These are phyloP conservation scores for Paraphoma chrysanthemicola DNA, from an alignment of 2,329 filamentous ascomycete genomes.

Conservation along the genomic window DNA sequence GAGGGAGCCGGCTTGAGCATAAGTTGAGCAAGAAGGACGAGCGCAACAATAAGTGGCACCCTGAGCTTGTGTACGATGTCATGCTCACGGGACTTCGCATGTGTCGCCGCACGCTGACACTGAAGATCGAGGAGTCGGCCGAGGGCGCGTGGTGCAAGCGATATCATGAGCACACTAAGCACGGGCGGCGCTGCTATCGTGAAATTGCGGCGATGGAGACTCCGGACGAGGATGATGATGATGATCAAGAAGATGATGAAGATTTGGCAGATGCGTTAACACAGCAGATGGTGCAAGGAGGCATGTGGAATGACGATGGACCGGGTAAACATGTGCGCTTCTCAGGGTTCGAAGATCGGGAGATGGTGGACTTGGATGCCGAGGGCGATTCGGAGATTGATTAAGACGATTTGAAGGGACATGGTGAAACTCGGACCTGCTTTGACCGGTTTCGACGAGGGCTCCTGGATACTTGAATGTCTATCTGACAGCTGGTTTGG, in stretches of 20 bases:
- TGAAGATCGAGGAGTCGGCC: constrained; percentile 38
- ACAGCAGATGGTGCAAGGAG: background rate
- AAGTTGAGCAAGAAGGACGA: background rate
- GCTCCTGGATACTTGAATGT: too few relatives aligned
- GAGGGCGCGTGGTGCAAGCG: constrained; percentile 39
- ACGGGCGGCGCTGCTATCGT: constrained; percentile 32
- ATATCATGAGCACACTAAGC: constrained; percentile 39
- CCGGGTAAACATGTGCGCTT: background rate
- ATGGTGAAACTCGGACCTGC: too few relatives aligned
- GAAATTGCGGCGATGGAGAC: constrained; percentile 6
- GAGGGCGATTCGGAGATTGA: constrained; percentile 15
- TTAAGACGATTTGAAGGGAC: background rate
- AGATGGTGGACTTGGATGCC: constrained; percentile 3
- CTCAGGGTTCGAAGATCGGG: background rate
- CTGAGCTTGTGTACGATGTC: constrained; percentile 29
- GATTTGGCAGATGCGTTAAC: background rate
- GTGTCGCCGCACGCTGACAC: constrained; percentile 29
- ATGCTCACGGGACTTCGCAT: constrained; percentile 34
- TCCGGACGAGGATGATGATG: background rate
- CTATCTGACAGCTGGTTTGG: too few relatives aligned
- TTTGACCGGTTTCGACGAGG: too few relatives aligned
- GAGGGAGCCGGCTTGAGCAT: constrained; percentile 22
- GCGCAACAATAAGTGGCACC: constrained; percentile 10
- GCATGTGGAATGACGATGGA: constrained; percentile 1
- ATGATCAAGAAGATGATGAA: background rate